Base-by-base conservation (phyloP, 192 early-diverging fungal species). In the Coemansia asiatica region DNA sequence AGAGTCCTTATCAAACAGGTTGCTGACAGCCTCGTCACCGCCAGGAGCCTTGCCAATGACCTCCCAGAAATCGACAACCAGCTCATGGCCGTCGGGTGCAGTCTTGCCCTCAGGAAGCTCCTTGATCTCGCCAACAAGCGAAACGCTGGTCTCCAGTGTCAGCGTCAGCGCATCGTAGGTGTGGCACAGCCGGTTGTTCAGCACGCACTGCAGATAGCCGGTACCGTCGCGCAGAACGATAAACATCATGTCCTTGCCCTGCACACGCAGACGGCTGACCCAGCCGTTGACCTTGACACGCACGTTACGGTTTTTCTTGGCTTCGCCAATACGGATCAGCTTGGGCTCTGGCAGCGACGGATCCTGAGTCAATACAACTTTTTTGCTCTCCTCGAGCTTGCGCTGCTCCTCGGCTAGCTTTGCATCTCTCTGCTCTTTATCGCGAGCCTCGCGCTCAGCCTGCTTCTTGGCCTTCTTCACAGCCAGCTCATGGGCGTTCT, bases 171-270 rank as follows among this genome's bases (percentile, higher is more conserved):
- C 95, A 74, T 99, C 94, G 64, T 90, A 95, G 13, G 92, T 91
- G 73, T 95, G 92, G 75, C 96, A 98, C 90, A 94, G 87, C 54
- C 85, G 82, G 48, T 92, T 90, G 33, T 86, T 94, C 63, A 99
- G 77, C 29, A 98, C 85, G 76, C 94, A 95, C 76, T 99, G 97
- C 66, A 99, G 74, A 68, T 84, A 95, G 19, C 96, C 97, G 46
- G 90, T 86, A 38, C 97, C 97, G 75, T 99, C 97, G 56, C 97
- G 90, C 53, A 99, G 77, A 25, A 97, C 88, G 13, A 95, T 57
- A 80, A 99, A 99, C 83, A 89, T 91, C 90, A 99, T 91, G 83
- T 96, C 92, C 78, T 93, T 95, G 59, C 97, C 97, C 82, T 99
- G 97, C 36, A 91, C 90, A 60, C 97, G 92, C 68, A 91, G 83